A percentile compares a stretch with the other conserved stretches of the same genome.
These are phyloP conservation scores for Filobasidium uniguttulatum DNA, from an alignment of 1,284 basidiomycete genomes.

Conservation along the genomic window DNA sequence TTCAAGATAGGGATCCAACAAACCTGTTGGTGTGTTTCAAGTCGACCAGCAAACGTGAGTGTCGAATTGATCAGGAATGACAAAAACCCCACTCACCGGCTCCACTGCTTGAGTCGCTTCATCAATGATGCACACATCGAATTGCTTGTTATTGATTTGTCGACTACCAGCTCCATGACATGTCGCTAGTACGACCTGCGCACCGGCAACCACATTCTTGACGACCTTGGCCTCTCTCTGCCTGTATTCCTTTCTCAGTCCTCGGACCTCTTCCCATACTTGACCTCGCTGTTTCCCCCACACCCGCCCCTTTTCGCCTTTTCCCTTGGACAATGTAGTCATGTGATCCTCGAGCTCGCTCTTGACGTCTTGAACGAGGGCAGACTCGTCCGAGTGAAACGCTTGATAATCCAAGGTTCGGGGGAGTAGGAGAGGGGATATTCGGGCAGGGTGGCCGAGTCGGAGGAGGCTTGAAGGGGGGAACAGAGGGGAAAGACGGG, in stretches of 20 bases:
- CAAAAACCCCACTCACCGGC: constrained; percentile 44
- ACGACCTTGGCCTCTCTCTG: constrained; percentile 74
- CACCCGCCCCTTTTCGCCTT: constrained; percentile 51
- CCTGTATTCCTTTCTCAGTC: constrained; percentile 83
- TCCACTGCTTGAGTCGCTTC: constrained; percentile 96
- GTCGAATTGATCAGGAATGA: constrained; percentile 1
- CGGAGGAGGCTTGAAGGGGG: constrained; percentile 47
- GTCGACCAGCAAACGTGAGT: not conserved
- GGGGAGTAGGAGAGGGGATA: constrained; percentile 61
- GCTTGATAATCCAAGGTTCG: constrained; percentile 82
- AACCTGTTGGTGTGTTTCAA: constrained; percentile 46
- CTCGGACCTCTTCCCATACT: constrained; percentile 81
- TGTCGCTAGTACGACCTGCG: constrained; percentile 77
- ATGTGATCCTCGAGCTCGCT: constrained; percentile 61
- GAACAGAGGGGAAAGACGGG: constrained; percentile 45
- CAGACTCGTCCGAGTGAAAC: constrained; percentile 60
- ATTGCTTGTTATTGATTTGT: constrained; percentile 58
- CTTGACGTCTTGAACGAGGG: constrained; percentile 70
- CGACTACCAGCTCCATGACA: constrained; percentile 79
- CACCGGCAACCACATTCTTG: constrained; percentile 58
- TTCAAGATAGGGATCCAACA: constrained; percentile 95
- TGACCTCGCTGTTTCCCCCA: constrained; percentile 59
- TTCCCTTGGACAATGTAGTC: constrained; percentile 56
- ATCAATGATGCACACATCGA: constrained; percentile 88
- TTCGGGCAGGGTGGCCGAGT: constrained; percentile 83